Evolutionary conservation across 2,329 filamentous ascomycete species (phyloP), one percentile per base, ranked within the genome.

Genomic region (Xylariaceae sp.): DNA sequence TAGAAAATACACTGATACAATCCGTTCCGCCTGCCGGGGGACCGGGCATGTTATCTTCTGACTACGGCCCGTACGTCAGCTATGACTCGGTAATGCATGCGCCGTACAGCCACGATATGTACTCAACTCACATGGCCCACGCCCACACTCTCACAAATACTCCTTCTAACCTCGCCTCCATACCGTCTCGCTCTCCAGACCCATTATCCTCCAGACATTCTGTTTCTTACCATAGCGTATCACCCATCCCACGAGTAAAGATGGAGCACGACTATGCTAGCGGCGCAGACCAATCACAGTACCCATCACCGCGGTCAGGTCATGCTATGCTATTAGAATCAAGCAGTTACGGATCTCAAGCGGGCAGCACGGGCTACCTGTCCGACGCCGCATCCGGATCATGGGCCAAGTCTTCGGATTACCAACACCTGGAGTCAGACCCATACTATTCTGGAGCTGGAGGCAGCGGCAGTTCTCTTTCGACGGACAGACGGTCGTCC

Each of bases 51-150:
- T 64, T 80, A 50, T 70, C 76, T 33, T 64, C 74, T 34, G 78
- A 80, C 42, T 83, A 81, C 62, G 75, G 78, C 59, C 65, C 73
- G 31, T 83, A 80, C 61, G 69, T 71, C 54, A 69, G 71, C 51
- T 81, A 79, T 60, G 72, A 75, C 34, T 60, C 70, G 22, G 63
- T 67, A 47, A 63, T 76, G 55, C 63, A 72, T 50, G 56, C 68
- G 17, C 57, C 75, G 3, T 81, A 79, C 58, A 70, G 66, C 54
- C 73, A 76, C 60, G 75, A 78, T 54, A 61, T 75, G 50, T 82
- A 81, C 63, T 63, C 69, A 28, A 60, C 70, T 31, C 71, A 73
- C 46, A 63, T 69, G 38, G 63, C 66, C 41, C 71, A 74, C 51
- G 60, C 60, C 41, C 54, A 60, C 11, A 50, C 60, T 17, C 56